Percentiles rank a stretch among this genome's conserved stretches.
phyloP scores from a whole-genome alignment of 805 yeast genomes.

The Allodekkera sacchari region DNA sequence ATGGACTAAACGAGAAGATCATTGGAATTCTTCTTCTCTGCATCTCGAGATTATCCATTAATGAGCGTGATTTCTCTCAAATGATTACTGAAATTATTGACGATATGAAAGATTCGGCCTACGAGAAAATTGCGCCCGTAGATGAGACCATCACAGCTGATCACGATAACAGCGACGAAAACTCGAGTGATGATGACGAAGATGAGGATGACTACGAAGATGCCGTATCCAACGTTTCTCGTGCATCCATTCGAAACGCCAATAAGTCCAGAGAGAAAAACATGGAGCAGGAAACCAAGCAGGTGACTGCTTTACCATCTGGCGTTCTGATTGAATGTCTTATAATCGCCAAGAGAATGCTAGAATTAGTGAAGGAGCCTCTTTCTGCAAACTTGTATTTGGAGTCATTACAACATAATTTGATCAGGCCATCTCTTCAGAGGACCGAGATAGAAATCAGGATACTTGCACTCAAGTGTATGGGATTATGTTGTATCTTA shows the following conservation, averaged over 20 bases:
- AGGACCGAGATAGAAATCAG: slow-evolving; percentile 46
- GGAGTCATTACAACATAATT: slow-evolving; percentile 62
- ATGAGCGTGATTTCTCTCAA: slow-evolving; percentile 76
- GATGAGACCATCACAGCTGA: slow-evolving; percentile 23
- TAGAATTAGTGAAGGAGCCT: slow-evolving; percentile 60
- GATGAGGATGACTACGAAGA: slow-evolving; percentile 18
- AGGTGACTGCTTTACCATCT: slow-evolving; percentile 33
- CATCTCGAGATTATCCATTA: slow-evolving; percentile 61
- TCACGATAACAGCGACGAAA: slow-evolving; percentile 20
- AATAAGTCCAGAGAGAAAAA: slow-evolving; percentile 25
- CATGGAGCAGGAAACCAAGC: slow-evolving; percentile 29
- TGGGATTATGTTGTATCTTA: slow-evolving; percentile 72
- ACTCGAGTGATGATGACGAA: slow-evolving; percentile 6
- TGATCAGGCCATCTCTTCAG: slow-evolving; percentile 72
- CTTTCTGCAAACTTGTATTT: slow-evolving; percentile 57
- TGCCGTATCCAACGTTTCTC: slow-evolving; percentile 22
- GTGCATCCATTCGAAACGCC: slow-evolving; percentile 24
- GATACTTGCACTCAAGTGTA: slow-evolving; percentile 60
- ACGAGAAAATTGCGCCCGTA: slow-evolving; percentile 22
- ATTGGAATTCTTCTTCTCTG: slow-evolving; percentile 54
- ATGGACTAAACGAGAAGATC: slow-evolving; percentile 44
- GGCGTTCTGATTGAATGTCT: slow-evolving; percentile 56
- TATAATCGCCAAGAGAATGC: slow-evolving; percentile 56
- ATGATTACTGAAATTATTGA: slow-evolving; percentile 80
- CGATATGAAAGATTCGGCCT: slow-evolving; percentile 67